Percentiles rank a stretch among this genome's conserved stretches.
Evolutionary conservation across 1,284 basidiomycete species (phyloP).

Genomic region (Apiotrichum veenhuisii): DNA sequence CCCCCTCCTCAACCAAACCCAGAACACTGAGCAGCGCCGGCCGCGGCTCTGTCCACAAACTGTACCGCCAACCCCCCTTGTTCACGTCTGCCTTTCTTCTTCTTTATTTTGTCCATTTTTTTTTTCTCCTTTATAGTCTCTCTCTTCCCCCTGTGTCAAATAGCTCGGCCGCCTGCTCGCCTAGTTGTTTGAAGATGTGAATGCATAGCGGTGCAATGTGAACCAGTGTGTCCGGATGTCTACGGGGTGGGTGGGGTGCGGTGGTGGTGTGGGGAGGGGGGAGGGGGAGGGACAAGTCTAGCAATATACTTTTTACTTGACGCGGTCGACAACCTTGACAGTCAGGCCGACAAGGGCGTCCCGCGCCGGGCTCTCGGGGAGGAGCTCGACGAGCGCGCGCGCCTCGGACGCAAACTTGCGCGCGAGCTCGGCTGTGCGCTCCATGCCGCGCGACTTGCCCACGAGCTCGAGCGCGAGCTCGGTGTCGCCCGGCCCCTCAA

Average conservation of each 20-base stretch:
- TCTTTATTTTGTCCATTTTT: not conserved
- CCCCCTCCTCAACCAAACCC: not conserved
- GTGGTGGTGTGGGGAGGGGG: not conserved
- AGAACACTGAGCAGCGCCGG: not conserved
- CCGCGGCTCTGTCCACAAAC: no score
- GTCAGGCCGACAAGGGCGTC: constrained; percentile 58
- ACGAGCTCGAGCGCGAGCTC: constrained; percentile 74
- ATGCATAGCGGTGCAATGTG: constrained; percentile 16
- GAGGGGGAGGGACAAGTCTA: not conserved
- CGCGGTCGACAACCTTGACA: constrained; percentile 50
- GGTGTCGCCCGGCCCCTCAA: constrained; percentile 76
- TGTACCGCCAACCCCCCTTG: not conserved
- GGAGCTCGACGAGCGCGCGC: constrained; percentile 61
- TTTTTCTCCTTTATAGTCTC: not conserved
- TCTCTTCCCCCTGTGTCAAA: not conserved
- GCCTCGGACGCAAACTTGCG: constrained; percentile 73
- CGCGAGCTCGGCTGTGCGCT: constrained; percentile 75
- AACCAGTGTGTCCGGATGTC: constrained; percentile 2
- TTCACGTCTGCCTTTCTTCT: not conserved
- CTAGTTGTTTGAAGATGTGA: constrained; percentile 7
- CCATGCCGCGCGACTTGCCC: constrained; percentile 67
- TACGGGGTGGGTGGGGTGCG: not conserved
- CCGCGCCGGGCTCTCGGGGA: constrained; percentile 79
- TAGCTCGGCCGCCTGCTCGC: not conserved
- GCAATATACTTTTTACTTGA: constrained; percentile 37